Conservation (phyloP, 2,329 filamentous ascomycete species). For the Westerdykella sp. region DNA sequence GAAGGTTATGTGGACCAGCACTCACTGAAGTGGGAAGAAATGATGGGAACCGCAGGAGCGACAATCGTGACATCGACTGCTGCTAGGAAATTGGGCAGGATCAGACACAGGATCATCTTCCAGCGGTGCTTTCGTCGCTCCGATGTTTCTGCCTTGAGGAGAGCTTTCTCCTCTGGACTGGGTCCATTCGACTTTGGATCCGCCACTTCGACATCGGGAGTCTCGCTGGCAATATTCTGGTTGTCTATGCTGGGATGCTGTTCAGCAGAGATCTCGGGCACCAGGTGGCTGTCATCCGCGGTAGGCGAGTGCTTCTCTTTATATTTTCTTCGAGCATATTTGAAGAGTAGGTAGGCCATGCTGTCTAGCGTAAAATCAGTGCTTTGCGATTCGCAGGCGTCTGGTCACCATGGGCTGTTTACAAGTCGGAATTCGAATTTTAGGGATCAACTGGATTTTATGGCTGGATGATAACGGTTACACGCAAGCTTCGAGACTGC, state of each 20-base stretch:
- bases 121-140: slow-evolving; percentile 44
- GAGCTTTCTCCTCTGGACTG: slow-evolving; percentile 6
- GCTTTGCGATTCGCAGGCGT: too few species aligned
- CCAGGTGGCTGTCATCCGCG: slow-evolving; percentile 19
- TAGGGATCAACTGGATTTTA: too few species aligned
- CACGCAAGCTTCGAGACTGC: too few species aligned
- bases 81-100: slow-evolving; percentile 56
- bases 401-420: too few species aligned
- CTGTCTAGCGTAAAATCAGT: background rate
- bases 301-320: slow-evolving; percentile 13
- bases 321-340: slow-evolving; percentile 19
- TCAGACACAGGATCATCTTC: slow-evolving; percentile 55
- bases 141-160: slow-evolving; percentile 9
- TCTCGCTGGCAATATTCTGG: background rate
- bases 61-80: slow-evolving; percentile 61
- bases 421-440: too few species aligned
- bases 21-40: slow-evolving; percentile 59
- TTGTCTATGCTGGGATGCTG: slow-evolving; percentile 2
- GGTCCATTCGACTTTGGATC: background rate
- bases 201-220: background rate
- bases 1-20: background rate
- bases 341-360: slow-evolving; percentile 26
- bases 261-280: slow-evolving; percentile 11
- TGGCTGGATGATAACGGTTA: too few species aligned
- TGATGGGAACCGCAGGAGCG: slow-evolving; percentile 54